phyloP scores from a whole-genome alignment of 2,329 filamentous ascomycete species.

The Zopfia rhizophila region DNA sequence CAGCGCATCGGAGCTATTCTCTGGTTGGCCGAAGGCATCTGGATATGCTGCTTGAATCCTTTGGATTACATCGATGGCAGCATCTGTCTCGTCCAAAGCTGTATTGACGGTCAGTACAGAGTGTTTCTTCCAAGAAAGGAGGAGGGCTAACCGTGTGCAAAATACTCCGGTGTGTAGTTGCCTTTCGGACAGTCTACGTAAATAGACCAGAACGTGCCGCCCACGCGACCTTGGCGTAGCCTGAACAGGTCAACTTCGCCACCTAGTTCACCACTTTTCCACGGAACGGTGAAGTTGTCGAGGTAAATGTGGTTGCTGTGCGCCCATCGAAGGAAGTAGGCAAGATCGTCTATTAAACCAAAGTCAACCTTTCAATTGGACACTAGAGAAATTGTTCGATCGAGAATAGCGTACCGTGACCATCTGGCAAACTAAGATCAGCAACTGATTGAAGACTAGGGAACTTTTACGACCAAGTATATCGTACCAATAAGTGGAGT shows the following conservation, averaged over 20 bases:
- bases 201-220: conserved; percentile 16
- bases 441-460: no score
- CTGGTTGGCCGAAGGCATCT: neutral
- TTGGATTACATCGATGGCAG: conserved; percentile 6
- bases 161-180: conserved; percentile 7
- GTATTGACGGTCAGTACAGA: no score
- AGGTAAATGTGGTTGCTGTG: conserved; percentile 13
- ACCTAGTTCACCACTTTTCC: conserved; percentile 1
- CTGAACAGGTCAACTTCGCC: conserved; percentile 14
- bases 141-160: no score
- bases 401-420: no score
- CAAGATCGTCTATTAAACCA: conserved; percentile 12
- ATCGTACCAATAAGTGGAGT: no score
- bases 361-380: no score
- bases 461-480: no score
- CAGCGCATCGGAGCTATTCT: conserved; percentile 67
- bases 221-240: conserved; percentile 8
- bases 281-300: conserved; percentile 13
- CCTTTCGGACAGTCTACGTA: conserved; percentile 15
- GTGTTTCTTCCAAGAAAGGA: no score
- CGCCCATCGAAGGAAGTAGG: conserved; percentile 3
- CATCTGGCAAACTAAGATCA: no score
- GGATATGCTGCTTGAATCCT: conserved; percentile 1
- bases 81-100: neutral
- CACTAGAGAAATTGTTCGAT: no score